Base-by-base conservation (phyloP, 768 basidiomycete genomes). In the Sistotremastrum niveocremeum region DNA sequence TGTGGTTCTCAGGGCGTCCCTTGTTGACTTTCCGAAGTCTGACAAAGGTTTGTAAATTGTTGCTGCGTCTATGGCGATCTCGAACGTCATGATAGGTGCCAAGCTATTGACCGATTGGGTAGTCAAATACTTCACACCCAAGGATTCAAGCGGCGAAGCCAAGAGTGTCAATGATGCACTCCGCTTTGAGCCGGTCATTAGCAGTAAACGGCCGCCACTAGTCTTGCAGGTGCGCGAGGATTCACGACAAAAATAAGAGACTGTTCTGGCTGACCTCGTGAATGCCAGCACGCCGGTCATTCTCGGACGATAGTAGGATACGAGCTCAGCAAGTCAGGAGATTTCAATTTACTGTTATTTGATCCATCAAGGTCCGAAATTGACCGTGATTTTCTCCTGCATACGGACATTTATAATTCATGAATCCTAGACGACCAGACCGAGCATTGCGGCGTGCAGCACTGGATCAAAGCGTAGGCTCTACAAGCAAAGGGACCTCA, bases 301-400 rank as follows among this genome's bases (percentile, higher is more conserved):
- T 95, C 90, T n/a, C 64, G 84, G 29, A 81, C 82, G 4, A 77
- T 95, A 8, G 71, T 95, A 3, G 90, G 90, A 2, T 91, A 83
- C 53, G 87, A 93, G 60, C 61, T 79, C 36, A 68, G 66, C 45
- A 74, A 70, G 52, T 65, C 66, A 10, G 80, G 77, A 5, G 60
- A 65, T 8, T 66, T 74, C 36, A 80, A 75, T 51, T 68, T 95
- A 6, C 66, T 94, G 9, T 65, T 73, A 5, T 87, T 90, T 51
- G 87, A 95, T 65, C 86, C 90, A 11, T 75, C 76, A 10, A 68
- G 57, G 85, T 84, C 50, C 54, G 67, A 32, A n/a, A 11, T 54
- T 34, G 20, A 40, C 6, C 47, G 38, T 41, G 9, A 5, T 31
- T 34, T 37, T 9, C 28, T 36, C 31, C 33, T 44, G 33, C 41